Conservation (phyloP, 2,329 filamentous ascomycete genomes). For the Apiospora koreana region DNA sequence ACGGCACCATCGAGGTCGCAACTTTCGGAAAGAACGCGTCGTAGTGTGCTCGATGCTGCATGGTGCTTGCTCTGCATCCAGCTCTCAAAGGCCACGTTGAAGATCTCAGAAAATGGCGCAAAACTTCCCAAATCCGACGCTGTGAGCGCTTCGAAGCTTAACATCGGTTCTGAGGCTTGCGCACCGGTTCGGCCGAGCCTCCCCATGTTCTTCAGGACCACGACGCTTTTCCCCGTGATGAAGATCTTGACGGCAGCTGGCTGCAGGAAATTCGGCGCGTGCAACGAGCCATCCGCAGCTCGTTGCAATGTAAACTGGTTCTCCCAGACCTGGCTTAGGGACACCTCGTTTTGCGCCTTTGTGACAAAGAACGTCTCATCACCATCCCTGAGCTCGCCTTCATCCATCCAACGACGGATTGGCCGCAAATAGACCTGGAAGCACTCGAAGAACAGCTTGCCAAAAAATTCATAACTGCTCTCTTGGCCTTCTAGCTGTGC, state of each 20-base stretch:
- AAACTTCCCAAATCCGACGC: constrained; percentile 48
- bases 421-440: constrained; percentile 81
- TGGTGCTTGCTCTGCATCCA: constrained; percentile 78
- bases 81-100: constrained; percentile 68
- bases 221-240: constrained; percentile 83
- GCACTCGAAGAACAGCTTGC: constrained; percentile 75
- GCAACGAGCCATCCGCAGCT: constrained; percentile 59
- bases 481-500: constrained; percentile 71
- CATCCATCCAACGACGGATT: constrained; percentile 81
- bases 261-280: constrained; percentile 75
- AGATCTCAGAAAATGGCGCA: constrained; percentile 73
- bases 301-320: constrained; percentile 69
- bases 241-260: constrained; percentile 73
- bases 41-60: constrained; percentile 67
- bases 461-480: constrained; percentile 62
- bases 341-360: constrained; percentile 55
- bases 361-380: constrained; percentile 78
- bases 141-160: constrained; percentile 60
- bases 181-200: constrained; percentile 42
- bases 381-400: constrained; percentile 65
- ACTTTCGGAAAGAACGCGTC: constrained; percentile 64
- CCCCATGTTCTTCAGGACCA: constrained; percentile 76
- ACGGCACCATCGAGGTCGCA: constrained; percentile 69
- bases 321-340: constrained; percentile 72
- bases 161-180: constrained; percentile 40